Percentiles rank a stretch among this genome's conserved stretches.
These are phyloP conservation scores for Xerocomus minutiporus DNA, from an alignment of 1,284 basidiomycete genomes.

Conservation along the genomic window DNA sequence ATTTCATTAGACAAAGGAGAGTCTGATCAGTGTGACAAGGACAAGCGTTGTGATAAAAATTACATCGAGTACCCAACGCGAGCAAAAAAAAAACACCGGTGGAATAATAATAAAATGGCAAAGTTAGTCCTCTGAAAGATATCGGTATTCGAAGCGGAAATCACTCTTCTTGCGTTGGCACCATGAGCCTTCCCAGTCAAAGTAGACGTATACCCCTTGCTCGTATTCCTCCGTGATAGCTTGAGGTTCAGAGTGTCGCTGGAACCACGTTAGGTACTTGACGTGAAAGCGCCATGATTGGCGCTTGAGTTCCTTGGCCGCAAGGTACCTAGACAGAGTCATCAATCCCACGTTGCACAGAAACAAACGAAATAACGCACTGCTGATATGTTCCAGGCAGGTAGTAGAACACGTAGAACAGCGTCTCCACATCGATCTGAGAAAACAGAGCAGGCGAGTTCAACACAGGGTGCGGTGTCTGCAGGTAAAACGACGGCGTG, in stretches of 20 bases:
- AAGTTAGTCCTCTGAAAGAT: slow-evolving; percentile 78
- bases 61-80: slow-evolving; percentile 21
- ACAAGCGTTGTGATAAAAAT: slow-evolving; percentile 21
- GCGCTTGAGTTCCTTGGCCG: slow-evolving; percentile 94
- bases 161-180: slow-evolving; percentile 98
- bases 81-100: slow-evolving; percentile 3
- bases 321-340: slow-evolving; percentile 67
- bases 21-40: slow-evolving; percentile 13
- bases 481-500: slow-evolving; percentile 95
- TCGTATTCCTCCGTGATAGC: slow-evolving; percentile 99
- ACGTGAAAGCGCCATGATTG: slow-evolving; percentile 99
- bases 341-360: slow-evolving; percentile 3
- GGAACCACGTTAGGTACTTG: slow-evolving; percentile 99
- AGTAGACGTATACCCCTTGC: slow-evolving; percentile 96
- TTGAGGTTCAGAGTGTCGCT: slow-evolving; percentile 97
- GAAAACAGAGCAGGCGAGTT: slow-evolving; percentile 85
- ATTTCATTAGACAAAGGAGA: slow-evolving; percentile 17
- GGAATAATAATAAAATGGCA: not conserved
- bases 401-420: slow-evolving; percentile 99
- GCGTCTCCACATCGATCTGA: slow-evolving; percentile 93
- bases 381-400: slow-evolving; percentile 96
- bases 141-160: slow-evolving; percentile 94
- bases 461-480: slow-evolving; percentile 77
- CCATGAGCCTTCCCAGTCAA: slow-evolving; percentile 97
- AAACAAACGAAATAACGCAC: slow-evolving; percentile 42